Percentiles rank a stretch among this genome's conserved stretches.
phyloP scores from a whole-genome alignment of 306 rosid species.

The Hippophae rhamnoides region DNA sequence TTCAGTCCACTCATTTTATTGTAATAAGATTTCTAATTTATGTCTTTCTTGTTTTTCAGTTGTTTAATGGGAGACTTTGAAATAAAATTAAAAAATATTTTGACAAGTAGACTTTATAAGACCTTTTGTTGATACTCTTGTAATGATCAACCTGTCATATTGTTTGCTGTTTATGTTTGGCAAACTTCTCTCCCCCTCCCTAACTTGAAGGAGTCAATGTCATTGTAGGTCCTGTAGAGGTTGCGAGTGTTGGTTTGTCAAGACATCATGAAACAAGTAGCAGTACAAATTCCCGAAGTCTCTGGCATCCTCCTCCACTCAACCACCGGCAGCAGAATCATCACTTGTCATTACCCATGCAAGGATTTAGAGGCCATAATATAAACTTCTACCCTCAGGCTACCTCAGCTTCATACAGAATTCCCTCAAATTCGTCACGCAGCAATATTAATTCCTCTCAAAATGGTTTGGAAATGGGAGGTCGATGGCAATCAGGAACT shows the following conservation, averaged over 20 bases:
- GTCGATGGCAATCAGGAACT: conserved; percentile 50
- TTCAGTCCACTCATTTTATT: too few species aligned
- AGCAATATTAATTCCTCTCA: conserved; percentile 36
- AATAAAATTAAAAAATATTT: too few species aligned
- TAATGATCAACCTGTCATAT: not conserved
- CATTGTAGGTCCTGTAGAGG: conserved; percentile 46
- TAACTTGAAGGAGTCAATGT: conserved; percentile 31
- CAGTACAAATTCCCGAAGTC: conserved; percentile 40
- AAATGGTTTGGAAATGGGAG: conserved; percentile 44
- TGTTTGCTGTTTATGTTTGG: not conserved
- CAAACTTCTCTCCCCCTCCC: conserved; percentile 15
- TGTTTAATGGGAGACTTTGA: too few species aligned
- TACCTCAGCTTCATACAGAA: conserved; percentile 50
- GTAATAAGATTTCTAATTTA: too few species aligned
- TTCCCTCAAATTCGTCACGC: conserved; percentile 50
- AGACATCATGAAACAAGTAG: conserved; percentile 63
- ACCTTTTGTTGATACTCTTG: too few species aligned
- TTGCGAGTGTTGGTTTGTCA: conserved; percentile 46
- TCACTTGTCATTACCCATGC: conserved; percentile 51
- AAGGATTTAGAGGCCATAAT: conserved; percentile 59
- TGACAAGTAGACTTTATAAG: too few species aligned
- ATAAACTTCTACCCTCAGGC: conserved; percentile 50
- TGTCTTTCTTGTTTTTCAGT: too few species aligned
- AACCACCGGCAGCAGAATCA: conserved; percentile 52
- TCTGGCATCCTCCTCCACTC: conserved; percentile 49